These are phyloP conservation scores for Ricinus communis DNA, from an alignment of 345 rosid species.

Conservation along the genomic window DNA sequence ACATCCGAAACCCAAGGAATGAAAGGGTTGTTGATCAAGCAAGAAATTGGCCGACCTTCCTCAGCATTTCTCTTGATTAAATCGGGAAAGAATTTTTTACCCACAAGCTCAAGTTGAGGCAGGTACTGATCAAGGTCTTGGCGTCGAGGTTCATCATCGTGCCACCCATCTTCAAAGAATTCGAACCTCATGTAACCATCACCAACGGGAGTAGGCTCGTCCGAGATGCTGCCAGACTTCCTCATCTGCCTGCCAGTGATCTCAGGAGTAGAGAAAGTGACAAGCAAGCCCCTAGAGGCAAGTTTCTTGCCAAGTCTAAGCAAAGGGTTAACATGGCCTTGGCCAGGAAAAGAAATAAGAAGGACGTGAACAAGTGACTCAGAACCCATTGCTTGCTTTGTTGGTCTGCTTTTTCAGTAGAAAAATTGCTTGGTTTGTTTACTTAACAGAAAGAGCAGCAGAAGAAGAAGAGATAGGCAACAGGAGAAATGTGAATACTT, in stretches of 20 bases:
- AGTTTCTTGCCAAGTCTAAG: constrained; percentile 74
- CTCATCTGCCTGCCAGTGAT: constrained; percentile 56
- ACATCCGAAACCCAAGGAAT: constrained; percentile 87
- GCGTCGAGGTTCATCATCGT: constrained; percentile 51
- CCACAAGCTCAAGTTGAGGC: constrained; percentile 53
- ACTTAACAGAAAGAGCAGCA: no score
- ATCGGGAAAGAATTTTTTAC: constrained; percentile 41
- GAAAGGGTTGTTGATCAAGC: constrained; percentile 87
- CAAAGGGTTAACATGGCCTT: constrained; percentile 83
- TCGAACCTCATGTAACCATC: constrained; percentile 70
- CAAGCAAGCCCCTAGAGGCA: constrained; percentile 72
- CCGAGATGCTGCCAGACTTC: constrained; percentile 44
- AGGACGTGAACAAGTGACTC: background rate
- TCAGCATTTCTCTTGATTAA: constrained; percentile 52
- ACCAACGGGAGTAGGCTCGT: constrained; percentile 53
- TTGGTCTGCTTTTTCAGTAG: background rate
- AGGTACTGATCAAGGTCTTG: constrained; percentile 38
- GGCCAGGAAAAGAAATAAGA: constrained; percentile 22
- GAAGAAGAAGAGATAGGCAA: no score
- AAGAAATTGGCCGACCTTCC: constrained; percentile 61
- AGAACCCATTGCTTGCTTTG: constrained; percentile 33
- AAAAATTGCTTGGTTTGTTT: no score
- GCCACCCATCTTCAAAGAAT: constrained; percentile 64
- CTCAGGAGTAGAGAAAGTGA: constrained; percentile 62
- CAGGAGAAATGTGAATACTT: no score